These are phyloP conservation scores for Sicyos edulis DNA, from an alignment of 306 rosid genomes.

Conservation along the genomic window DNA sequence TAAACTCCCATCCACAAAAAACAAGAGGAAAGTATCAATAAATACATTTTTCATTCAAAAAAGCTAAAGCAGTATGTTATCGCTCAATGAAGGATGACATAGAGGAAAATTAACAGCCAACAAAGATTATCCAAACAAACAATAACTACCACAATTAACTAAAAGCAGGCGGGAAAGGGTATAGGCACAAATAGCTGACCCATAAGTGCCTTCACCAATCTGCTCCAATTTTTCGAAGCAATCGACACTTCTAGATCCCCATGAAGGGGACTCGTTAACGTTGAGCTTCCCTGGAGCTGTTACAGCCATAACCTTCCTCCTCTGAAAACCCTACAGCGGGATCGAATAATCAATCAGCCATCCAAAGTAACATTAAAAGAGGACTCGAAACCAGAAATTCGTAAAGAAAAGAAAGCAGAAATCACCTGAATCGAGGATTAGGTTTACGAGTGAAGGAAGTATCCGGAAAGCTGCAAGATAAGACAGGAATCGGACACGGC, in stretches of 20 bases:
- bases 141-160: background rate
- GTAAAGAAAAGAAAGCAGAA: background rate
- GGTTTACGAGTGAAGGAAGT: background rate
- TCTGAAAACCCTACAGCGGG: background rate
- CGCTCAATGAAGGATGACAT: background rate
- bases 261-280: conserved; percentile 58
- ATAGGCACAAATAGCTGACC: conserved; percentile 28
- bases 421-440: conserved; percentile 7
- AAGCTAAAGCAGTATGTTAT: background rate
- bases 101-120: background rate
- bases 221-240: conserved; percentile 95
- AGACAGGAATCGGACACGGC: background rate
- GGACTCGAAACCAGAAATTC: background rate
- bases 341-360: conserved; percentile 13
- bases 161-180: background rate
- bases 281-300: conserved; percentile 77
- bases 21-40: background rate
- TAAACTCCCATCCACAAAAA: background rate
- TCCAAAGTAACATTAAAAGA: background rate
- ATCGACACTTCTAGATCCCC: conserved; percentile 95
- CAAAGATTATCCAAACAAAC: background rate
- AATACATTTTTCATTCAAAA: too few relatives aligned
- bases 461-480: background rate
- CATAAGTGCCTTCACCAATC: conserved; percentile 97
- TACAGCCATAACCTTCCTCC: conserved; percentile 43